A percentile compares a stretch with the other conserved stretches of the same genome.
These are phyloP conservation scores for Trichophyton benhamiae DNA, from an alignment of 2,329 filamentous ascomycete species.

Conservation along the genomic window DNA sequence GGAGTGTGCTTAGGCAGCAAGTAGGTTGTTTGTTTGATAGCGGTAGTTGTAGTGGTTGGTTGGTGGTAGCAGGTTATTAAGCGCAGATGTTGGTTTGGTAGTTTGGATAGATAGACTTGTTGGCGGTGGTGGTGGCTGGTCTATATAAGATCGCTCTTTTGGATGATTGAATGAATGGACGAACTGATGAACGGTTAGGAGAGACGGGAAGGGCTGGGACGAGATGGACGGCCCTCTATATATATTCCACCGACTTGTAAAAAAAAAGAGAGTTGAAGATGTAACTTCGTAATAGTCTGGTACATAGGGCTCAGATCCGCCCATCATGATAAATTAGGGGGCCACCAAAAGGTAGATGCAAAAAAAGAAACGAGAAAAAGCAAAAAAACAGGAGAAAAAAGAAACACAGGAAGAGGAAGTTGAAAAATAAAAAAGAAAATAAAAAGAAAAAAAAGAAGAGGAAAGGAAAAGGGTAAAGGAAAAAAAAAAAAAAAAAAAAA, in stretches of 20 bases:
- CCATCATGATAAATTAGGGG: background rate
- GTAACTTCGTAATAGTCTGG: constrained; percentile 3
- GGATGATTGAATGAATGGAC: background rate
- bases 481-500: background rate
- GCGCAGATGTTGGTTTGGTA: background rate
- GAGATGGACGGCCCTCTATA: background rate
- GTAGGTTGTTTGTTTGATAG: background rate
- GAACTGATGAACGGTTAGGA: background rate
- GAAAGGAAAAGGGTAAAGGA: no score
- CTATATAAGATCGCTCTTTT: background rate
- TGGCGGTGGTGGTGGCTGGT: background rate
- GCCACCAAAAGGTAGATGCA: background rate
- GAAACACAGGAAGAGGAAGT: background rate
- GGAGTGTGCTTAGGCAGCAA: background rate
- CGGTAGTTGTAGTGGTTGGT: background rate
- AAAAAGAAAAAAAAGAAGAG: background rate
- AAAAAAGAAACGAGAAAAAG: background rate
- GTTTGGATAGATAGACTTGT: background rate
- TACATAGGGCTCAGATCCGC: constrained; percentile 2
- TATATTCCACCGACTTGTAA: background rate
- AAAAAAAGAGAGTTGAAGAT: background rate
- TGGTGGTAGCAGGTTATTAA: background rate
- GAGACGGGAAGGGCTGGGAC: background rate
- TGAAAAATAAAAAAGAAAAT: background rate
- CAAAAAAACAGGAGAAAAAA: background rate